Evolutionary conservation across 1,284 basidiomycete genomes (phyloP).

Genomic region (Moniliella sp.): DNA sequence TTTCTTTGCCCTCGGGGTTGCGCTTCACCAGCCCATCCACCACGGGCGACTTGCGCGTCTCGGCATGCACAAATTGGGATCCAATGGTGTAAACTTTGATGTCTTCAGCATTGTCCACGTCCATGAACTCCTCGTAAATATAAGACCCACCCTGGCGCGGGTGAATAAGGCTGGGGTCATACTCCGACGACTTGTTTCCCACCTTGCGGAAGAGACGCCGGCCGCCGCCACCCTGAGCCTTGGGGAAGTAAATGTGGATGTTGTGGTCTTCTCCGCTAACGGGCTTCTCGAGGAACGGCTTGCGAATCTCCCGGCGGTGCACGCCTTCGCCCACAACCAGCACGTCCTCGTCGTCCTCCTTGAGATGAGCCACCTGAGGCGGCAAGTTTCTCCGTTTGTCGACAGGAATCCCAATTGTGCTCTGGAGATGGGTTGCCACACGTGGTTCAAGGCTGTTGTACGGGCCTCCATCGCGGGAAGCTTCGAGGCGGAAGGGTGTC

Average conservation of each 20-base stretch:
- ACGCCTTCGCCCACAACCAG: conserved; percentile 51
- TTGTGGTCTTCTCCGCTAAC: conserved; percentile 97
- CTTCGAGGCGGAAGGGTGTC: conserved; percentile 66
- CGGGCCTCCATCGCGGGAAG: conserved; percentile 70
- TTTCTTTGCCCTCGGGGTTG: conserved; percentile 96
- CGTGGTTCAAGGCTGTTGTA: conserved; percentile 7
- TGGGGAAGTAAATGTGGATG: conserved; percentile 84
- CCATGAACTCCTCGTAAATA: conserved; percentile 93
- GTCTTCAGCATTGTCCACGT: conserved; percentile 90
- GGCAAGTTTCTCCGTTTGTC: conserved; percentile 2
- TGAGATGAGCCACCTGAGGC: conserved; percentile 24
- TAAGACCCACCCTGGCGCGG: conserved; percentile 87
- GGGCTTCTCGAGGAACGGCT: conserved; percentile 97
- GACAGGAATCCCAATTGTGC: conserved; percentile 10
- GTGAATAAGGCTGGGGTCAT: conserved; percentile 55
- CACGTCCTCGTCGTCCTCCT: conserved; percentile 52
- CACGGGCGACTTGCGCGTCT: conserved; percentile 93
- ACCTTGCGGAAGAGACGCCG: conserved; percentile 61
- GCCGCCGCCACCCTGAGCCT: conserved; percentile 54
- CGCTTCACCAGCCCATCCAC: conserved; percentile 90
- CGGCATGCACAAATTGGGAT: conserved; percentile 81
- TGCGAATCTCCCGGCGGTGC: conserved; percentile 35
- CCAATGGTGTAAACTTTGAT: conserved; percentile 99
- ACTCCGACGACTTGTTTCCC: conserved; percentile 92
- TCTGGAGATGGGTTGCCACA: conserved; percentile 15